Base-by-base conservation (phyloP, 2,329 filamentous ascomycete species). In the Fusarium poae region DNA sequence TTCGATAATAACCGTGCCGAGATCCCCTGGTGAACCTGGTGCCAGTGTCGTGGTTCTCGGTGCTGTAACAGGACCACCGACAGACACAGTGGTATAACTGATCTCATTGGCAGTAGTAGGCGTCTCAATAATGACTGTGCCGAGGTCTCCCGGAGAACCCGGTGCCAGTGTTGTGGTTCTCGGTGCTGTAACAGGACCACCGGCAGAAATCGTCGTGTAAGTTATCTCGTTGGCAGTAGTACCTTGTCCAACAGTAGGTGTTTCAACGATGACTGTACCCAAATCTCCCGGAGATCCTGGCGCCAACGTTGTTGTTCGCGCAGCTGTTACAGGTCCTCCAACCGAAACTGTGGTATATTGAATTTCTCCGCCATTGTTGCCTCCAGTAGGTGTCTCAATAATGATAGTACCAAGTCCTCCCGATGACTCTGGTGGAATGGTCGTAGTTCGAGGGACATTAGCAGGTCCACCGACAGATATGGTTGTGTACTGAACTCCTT, bases 211-310 rank as follows among this genome's bases (percentile, higher is more conserved):
- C 1, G 58, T 61, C 2, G 49, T 27, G 3, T 49, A 58, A 5
- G 13, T 40, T 2, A 40, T 1, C 25, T 32, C 13, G 21, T 27
- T 8, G 7, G 27, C 27, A 27, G 27, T 8, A 27, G 27, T 27
- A 27, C 27, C 27, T 27, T 27, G 27, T 27, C 6, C 3, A n/a
- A 4, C 32, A 9, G 25, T 15, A 2, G 64, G 64, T 2, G 57
- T 62, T 5, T 67, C 45, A 2, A 67, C 34, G 0, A 67, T 6
- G 4, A 67, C 27, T 1, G 64, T 67, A 4, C 57, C 63, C 3
- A 45, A 12, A 3, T 45, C 43, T 5, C 43, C 43, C 3, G 25
- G 5, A 0, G 6, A 27, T 3, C n/a, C 43, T 6, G 43, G 25
- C 2, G 44, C 44, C 15, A 48, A 3, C 5, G 44, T 48, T 16